Conservation (phyloP, 768 basidiomycete species). For the Tephrocybe rancida region DNA sequence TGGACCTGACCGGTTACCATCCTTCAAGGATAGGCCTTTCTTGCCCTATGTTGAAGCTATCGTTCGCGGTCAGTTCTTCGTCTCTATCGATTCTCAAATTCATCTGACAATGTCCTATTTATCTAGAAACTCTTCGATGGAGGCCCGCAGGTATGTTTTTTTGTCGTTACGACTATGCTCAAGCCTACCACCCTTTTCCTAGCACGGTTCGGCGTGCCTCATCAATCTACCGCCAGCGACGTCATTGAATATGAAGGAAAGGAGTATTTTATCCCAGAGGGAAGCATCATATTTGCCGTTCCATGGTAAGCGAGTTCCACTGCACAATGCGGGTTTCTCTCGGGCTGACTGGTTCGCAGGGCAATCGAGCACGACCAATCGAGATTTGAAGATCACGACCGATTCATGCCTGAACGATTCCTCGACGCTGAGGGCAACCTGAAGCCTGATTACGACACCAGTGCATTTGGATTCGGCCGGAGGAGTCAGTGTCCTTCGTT, state of each 20-base stretch:
- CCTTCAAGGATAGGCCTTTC: background rate
- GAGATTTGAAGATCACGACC: background rate
- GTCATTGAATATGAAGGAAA: background rate
- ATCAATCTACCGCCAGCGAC: background rate
- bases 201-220: background rate
- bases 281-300: slow-evolving; percentile 1
- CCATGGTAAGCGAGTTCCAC: background rate
- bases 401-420: too few species aligned
- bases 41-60: background rate
- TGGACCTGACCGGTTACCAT: background rate
- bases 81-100: background rate
- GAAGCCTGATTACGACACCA: background rate
- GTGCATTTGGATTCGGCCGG: background rate
- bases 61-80: background rate
- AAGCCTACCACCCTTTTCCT: background rate
- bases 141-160: background rate
- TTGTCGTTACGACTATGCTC: background rate
- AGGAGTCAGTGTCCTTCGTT: background rate
- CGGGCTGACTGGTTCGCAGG: background rate
- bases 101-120: background rate
- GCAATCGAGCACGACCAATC: slow-evolving; percentile 1
- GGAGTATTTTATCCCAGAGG: slow-evolving; percentile 1
- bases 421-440: background rate
- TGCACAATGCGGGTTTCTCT: background rate
- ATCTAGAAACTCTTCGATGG: background rate